Evolutionary conservation across 768 basidiomycete genomes (phyloP), one percentile per base, ranked within the genome.

Genomic region (Sarcomyxa edulis): DNA sequence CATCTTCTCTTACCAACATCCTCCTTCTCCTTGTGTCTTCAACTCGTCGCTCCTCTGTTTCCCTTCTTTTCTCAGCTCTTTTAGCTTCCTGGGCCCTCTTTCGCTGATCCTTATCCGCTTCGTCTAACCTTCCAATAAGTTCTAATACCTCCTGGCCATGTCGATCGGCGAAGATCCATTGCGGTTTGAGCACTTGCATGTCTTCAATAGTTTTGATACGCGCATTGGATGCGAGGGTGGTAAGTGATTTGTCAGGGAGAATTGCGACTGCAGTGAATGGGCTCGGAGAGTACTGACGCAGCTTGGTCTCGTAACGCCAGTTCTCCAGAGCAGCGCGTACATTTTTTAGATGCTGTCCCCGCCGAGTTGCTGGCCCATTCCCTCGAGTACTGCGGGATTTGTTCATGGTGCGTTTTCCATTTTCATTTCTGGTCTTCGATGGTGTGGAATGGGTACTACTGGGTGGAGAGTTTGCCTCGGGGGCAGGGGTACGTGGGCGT

Each of bases 211-310:
- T 49, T 22, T 40, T 14, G 21, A 48, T 37, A 18, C 40, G 31
- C 19, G 40, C 33, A 9, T 40, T 37, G 2, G 52, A 45, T 7
- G 56, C 53, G 16, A 64, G 45, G 11, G 48, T 46, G 10, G 48
- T 53, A 6, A 62, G 40, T 4, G 50, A 27, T 3, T 38, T 23
- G 36, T 64, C 59, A 6, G 60, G 60, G 8, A 62, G 44, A 20
- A 58, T 33, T 1, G 39, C 37, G 1, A 20, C 40, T 16, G 25
- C 26, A 4, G 48, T 49, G 19, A 54, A 35, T 8, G 46, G 32
- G 9, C 29, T 39, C 25, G 45, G 45, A 12, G 29, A 21, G 39
- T 50, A 48, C 3, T 12, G 43, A 14, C 18, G 16, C 1, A 40
- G 39, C 5, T 38, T 35, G 2, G 23, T 37, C 2, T 41, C 28